A percentile compares a stretch with the other conserved stretches of the same genome.
Evolutionary conservation across 306 rosid genomes (phyloP).

Genomic region (Quercus glauca): DNA sequence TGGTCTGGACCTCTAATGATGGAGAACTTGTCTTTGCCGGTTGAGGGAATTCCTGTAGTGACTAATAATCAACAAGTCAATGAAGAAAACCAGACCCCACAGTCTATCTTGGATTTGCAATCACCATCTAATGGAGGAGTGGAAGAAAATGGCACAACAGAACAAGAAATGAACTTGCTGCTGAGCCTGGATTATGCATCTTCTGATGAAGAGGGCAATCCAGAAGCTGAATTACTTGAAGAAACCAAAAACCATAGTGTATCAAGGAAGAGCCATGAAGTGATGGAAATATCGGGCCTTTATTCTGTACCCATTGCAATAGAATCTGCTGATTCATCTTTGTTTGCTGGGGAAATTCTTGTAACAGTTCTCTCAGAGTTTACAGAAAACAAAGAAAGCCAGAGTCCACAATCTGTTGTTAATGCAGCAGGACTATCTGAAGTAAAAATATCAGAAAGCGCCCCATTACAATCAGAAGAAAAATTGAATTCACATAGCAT

Average conservation of each 20-base stretch:
- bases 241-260: constrained; percentile 23
- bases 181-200: constrained; percentile 8
- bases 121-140: not conserved
- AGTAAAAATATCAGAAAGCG: constrained; percentile 19
- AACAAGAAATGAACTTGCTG: constrained; percentile 12
- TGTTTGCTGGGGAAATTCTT: constrained; percentile 13
- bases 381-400: constrained; percentile 29
- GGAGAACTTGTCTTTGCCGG: constrained; percentile 25
- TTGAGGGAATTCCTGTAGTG: constrained; percentile 31
- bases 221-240: constrained; percentile 7
- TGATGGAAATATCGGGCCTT: constrained; percentile 13
- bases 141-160: constrained; percentile 15
- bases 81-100: not conserved
- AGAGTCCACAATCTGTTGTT: constrained; percentile 29
- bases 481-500: constrained; percentile 28
- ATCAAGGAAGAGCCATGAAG: constrained; percentile 5
- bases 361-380: constrained; percentile 10
- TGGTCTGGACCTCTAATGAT: not conserved
- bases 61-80: constrained; percentile 17
- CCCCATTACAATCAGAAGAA: constrained; percentile 24
- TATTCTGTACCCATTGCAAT: constrained; percentile 11
- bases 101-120: constrained; percentile 2
- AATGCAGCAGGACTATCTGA: constrained; percentile 27
- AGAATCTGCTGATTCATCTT: constrained; percentile 32
- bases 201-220: constrained; percentile 3